Base-by-base conservation (phyloP, 2,329 filamentous ascomycete species). In the Cryphonectria radicalis region DNA sequence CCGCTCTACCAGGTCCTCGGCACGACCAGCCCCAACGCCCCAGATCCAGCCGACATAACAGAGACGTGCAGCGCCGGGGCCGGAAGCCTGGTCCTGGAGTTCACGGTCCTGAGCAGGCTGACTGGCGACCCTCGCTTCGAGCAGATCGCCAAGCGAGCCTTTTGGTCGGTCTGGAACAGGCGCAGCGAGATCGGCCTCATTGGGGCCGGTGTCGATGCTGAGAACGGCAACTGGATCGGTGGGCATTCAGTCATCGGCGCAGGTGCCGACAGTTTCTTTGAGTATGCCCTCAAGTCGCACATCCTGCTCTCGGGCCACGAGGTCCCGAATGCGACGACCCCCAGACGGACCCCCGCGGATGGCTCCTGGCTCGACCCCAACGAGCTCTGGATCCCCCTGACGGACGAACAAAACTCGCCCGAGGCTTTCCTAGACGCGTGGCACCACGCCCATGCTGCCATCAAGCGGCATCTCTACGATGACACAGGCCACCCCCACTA, bases 21-120 rank as follows among this genome's bases (percentile, higher is more conserved):
- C 10, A 69, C 53, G 7, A 32, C 57, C 76, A 77, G 43, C 76
- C 80, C 42, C 50, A 79, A 76, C 14, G 79, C 80, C 1, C 82
- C 83, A 22, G 82, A 82, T 22, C 79, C 82, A 11, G 80, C 83
- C 55, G 95, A 99, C 80, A 91, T 97, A 63, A 98, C 96, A 0
- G 96, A 98, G 82, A 99, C 94, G 0, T 99, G 96, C 82, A 97
- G 94, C 78, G 96, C 96, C 1, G 96, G 96, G 60, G 96, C 96
- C n/a, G 96, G 95, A 68, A 98, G 95, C 79, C 85, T 99, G 37
- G 93, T 98, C 3, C 87, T 99, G 1, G 96, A 99, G 79, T 97
- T 98, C 75, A 93, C 94, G 0, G 93, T 95, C 0, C 85, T 99
- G 63, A 98, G 94, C 77, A 89, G 96, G 35, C 85, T 99, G 63